Base-by-base conservation (phyloP, 495 filamentous ascomycete species). In the Coniosporium apollinis region DNA sequence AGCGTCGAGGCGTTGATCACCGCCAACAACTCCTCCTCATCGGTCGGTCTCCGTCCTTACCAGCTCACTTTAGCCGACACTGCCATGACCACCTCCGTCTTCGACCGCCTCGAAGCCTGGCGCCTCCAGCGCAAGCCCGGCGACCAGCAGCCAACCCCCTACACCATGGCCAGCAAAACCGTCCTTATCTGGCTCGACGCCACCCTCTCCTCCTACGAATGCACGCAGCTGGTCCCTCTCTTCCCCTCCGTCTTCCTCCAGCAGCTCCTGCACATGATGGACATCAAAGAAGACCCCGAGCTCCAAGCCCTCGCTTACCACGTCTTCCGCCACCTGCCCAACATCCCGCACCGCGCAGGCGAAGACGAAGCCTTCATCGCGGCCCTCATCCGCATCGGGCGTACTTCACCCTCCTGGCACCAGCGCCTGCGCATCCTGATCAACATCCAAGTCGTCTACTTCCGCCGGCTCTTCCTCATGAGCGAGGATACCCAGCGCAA, bases 401-500 rank as follows among this genome's bases (percentile, higher is more conserved):
- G 76, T 46, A 79, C 72, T 8, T 78, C 87, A 0, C 59, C 76
- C 2, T 79, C 77, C n/a, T 99, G 89, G 89, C 89, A 99, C 52
- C 91, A 96, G 55, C 81, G 89, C 16, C 67, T 99, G 24, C 75
- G 89, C n/a, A 82, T 92, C 18, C 73, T 96, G 45, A 92, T 99
- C 60, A 96, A 94, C 59, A 96, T 99, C 66, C 89, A 99, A 55
- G 87, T 94, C 48, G 77, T 99, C 51, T 99, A 93, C 63, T 99
- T 96, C 73, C 82, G 89, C 28, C 79, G 84, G 19, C 66, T 99
- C 17, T 99, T 99, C 67, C 63, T 94, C n/a, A 79, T 92, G 44
- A 72, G 74, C n/a, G 58, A 64, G 7, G 54, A 63, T 11, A 73
- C 92, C 48, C 80, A 89, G 38, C 67, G 82, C 41, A 67, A 67